phyloP scores from a whole-genome alignment of 2,329 filamentous ascomycete genomes.

The Xylaria sp. region DNA sequence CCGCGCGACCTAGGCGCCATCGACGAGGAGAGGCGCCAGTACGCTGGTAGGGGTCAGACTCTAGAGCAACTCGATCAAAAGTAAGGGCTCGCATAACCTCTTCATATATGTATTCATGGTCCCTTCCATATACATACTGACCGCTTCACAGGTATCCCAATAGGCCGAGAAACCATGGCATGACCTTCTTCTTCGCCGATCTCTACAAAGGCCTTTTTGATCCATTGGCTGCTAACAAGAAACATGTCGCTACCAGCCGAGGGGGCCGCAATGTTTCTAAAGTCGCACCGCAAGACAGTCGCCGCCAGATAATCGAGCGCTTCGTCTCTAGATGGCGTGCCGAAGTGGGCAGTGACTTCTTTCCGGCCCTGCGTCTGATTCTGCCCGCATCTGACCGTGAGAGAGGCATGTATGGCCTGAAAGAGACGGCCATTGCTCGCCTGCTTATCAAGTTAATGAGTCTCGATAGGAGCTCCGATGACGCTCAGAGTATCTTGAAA shows the following conservation, averaged over 20 bases:
- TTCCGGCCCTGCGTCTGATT: conserved; percentile 85
- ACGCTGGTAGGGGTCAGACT: conserved; percentile 37
- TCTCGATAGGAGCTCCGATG: conserved; percentile 84
- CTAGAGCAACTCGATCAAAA: conserved; percentile 42
- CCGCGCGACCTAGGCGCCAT: conserved; percentile 38
- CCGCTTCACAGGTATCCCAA: conserved; percentile 65
- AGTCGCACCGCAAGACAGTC: conserved; percentile 68
- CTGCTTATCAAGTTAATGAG: conserved; percentile 88
- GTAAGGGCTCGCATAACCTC: conserved; percentile 25
- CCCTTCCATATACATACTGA: neutral
- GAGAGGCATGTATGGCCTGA: conserved; percentile 86
- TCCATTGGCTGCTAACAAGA: conserved; percentile 71
- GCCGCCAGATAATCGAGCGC: conserved; percentile 72
- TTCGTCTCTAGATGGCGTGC: conserved; percentile 85
- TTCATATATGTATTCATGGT: too few relatives aligned
- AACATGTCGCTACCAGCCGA: conserved; percentile 55
- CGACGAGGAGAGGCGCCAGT: conserved; percentile 50
- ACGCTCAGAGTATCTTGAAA: conserved; percentile 76
- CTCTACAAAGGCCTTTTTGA: conserved; percentile 77
- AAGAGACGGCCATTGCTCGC: conserved; percentile 86
- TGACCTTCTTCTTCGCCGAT: conserved; percentile 76
- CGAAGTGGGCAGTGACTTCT: conserved; percentile 87
- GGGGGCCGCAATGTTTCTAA: conserved; percentile 53
- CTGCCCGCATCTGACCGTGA: conserved; percentile 90
- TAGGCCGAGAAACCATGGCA: conserved; percentile 72